phyloP scores from a whole-genome alignment of 2,329 filamentous ascomycete species.

The Aspergillus udagawae region DNA sequence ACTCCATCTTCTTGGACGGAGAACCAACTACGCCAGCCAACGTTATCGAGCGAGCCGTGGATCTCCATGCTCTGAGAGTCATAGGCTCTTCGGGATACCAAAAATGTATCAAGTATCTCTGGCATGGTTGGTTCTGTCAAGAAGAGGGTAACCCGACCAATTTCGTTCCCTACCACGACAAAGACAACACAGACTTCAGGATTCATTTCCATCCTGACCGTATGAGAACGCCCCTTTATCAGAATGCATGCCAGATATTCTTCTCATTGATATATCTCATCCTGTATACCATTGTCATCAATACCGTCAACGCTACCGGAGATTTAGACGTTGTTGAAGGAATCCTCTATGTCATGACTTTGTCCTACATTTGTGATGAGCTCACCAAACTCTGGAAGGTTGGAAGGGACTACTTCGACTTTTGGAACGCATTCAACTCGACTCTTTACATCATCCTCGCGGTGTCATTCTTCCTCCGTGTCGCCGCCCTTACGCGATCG shows the following conservation, averaged over 20 bases:
- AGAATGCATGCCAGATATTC: slow-evolving; percentile 83
- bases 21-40: slow-evolving; percentile 73
- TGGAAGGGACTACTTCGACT: slow-evolving; percentile 82
- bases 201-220: slow-evolving; percentile 88
- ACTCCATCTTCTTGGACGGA: slow-evolving; percentile 72
- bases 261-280: slow-evolving; percentile 78
- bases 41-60: slow-evolving; percentile 88
- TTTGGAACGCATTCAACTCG: slow-evolving; percentile 95
- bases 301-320: slow-evolving; percentile 82
- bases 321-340: slow-evolving; percentile 81
- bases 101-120: slow-evolving; percentile 88
- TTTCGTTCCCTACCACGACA: slow-evolving; percentile 82
- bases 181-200: slow-evolving; percentile 72
- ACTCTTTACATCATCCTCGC: slow-evolving; percentile 74
- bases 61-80: slow-evolving; percentile 81
- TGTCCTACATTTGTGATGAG: slow-evolving; percentile 89
- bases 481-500: slow-evolving; percentile 69
- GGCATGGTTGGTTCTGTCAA: slow-evolving; percentile 95
- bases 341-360: slow-evolving; percentile 82
- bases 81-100: slow-evolving; percentile 94
- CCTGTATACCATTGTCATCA: slow-evolving; percentile 87
- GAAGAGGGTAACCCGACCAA: slow-evolving; percentile 85
- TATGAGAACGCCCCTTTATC: slow-evolving; percentile 87
- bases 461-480: slow-evolving; percentile 72
- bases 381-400: slow-evolving; percentile 88